Base-by-base conservation (phyloP, 1,284 basidiomycete species). In the Cryptococcus sp. region DNA sequence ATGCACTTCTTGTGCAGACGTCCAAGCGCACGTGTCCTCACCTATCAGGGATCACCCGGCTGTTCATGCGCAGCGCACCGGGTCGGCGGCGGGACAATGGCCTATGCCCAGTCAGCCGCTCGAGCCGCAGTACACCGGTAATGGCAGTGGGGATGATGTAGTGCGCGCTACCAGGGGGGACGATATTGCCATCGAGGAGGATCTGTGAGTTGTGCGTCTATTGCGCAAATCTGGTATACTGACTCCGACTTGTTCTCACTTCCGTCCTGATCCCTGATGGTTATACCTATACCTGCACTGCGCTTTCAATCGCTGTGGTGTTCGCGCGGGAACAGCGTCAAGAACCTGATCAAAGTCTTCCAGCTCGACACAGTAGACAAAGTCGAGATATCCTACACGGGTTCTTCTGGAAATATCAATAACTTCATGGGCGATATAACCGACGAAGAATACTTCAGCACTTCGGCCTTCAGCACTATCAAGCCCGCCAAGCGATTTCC, bases 271-370 rank as follows among this genome's bases (percentile, higher is more conserved):
- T 25, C 25, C 25, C 25, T 25, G 25, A 25, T 25, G 3, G 25
- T n/a, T 31, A 31, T 31, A 5, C 10, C 31, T 10, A 35, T 35
- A 10, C 31, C 7, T 13, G 7, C 31, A 35, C 31, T 35, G 31
- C 31, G 31, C 31, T 10, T 35, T 10, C 13, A 13, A 5, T 35
- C 7, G 31, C 31, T 35, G 31, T 8, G 31, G 31, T 5, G 3
- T 35, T 35, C 31, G 31, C 22, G 16, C 20, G 20, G 27, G 38
- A 7, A n/a, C 42, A 67, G 63, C 8, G 66, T 67, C 50, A 63
- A 63, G 47, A 67, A 67, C 49, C 59, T 67, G 11, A 64, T 67
- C 51, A 64, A 62, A 16, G 59, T 61, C 5, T 65, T 67, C 53
- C 66, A 67, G 53, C 63, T 67, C 15, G 54, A 58, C 22, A 51